phyloP scores from a whole-genome alignment of 345 rosid species.

The Moringa oleifera region DNA sequence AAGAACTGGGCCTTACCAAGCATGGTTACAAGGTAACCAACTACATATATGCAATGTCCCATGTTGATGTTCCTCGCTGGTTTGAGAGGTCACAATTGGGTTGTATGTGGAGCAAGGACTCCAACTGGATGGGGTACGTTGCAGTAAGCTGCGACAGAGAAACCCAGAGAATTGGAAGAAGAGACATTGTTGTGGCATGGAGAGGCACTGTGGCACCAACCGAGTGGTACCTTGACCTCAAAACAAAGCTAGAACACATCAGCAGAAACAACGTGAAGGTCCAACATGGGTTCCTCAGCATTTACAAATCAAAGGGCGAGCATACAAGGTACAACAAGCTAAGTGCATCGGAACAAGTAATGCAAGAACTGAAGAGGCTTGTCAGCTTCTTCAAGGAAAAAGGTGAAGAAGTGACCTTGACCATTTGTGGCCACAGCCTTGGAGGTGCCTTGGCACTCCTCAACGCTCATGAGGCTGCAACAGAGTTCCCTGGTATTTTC shows the following conservation, averaged over 20 bases:
- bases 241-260: constrained; percentile 29
- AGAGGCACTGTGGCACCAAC: constrained; percentile 64
- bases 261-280: constrained; percentile 23
- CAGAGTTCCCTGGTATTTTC: constrained; percentile 30
- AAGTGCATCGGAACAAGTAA: constrained; percentile 58
- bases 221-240: constrained; percentile 53
- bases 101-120: constrained; percentile 66
- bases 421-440: constrained; percentile 52
- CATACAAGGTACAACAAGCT: constrained; percentile 41
- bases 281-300: constrained; percentile 44
- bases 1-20: constrained; percentile 38
- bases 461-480: constrained; percentile 48
- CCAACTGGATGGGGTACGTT: constrained; percentile 68
- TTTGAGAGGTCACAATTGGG: constrained; percentile 35
- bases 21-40: constrained; percentile 51
- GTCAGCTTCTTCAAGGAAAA: constrained; percentile 27
- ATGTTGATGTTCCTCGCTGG: constrained; percentile 57
- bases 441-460: constrained; percentile 64
- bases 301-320: constrained; percentile 51
- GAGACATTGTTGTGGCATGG: constrained; percentile 66
- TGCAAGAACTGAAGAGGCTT: constrained; percentile 41
- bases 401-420: constrained; percentile 52
- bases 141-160: constrained; percentile 48
- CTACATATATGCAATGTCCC: constrained; percentile 66
- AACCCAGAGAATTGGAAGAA: constrained; percentile 36